Conservation (phyloP, 331 rosid species). For the Pyracantha coccinea region DNA sequence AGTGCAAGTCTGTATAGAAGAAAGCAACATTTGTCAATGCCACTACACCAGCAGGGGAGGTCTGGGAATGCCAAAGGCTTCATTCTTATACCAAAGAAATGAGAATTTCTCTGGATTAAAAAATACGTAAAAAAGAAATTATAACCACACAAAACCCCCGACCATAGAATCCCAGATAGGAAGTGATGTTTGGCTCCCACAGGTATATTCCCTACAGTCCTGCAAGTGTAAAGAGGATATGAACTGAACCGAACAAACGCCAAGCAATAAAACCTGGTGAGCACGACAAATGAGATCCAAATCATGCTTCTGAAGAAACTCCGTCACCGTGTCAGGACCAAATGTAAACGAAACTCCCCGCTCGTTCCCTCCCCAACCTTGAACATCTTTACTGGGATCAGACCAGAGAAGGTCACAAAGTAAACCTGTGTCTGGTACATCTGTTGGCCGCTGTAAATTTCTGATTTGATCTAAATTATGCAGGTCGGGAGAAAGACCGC, state of each 20-base stretch:
- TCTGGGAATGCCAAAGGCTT: background rate
- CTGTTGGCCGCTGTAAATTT: conserved; percentile 51
- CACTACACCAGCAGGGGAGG: conserved; percentile 1
- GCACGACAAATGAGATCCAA: conserved; percentile 86
- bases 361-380: conserved; percentile 80
- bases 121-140: background rate
- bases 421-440: conserved; percentile 81
- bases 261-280: conserved; percentile 56
- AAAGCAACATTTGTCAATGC: conserved; percentile 8
- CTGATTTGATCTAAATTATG: conserved; percentile 60
- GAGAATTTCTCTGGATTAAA: conserved; percentile 7
- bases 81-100: background rate
- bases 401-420: conserved; percentile 91
- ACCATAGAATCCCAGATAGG: background rate
- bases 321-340: conserved; percentile 64
- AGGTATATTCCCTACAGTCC: background rate
- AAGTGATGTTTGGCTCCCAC: background rate
- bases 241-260: conserved; percentile 12
- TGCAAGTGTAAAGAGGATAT: conserved; percentile 6
- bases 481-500: conserved; percentile 82
- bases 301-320: conserved; percentile 73
- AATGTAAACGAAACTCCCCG: conserved; percentile 84
- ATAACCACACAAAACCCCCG: background rate
- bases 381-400: conserved; percentile 69
- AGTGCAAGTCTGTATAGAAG: background rate